Conservation (phyloP, 805 yeast genomes). For the Metahyphopichia silvanorum region DNA sequence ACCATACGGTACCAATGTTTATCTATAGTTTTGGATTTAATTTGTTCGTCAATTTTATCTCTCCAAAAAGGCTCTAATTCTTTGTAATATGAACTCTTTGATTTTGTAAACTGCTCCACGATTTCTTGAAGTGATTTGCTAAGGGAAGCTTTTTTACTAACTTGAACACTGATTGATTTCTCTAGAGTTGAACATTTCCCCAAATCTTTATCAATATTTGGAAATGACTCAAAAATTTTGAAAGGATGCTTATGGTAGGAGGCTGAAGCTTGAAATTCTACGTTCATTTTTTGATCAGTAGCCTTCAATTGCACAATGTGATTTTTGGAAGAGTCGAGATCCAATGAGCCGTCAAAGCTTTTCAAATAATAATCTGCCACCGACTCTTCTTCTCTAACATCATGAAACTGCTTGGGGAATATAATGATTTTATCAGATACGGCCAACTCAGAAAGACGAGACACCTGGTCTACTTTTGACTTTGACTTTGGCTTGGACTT, state of each 20-base stretch:
- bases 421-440: slow-evolving; percentile 1
- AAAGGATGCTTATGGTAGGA: not conserved
- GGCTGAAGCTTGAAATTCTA: not conserved
- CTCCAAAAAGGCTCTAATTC: slow-evolving; percentile 4
- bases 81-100: slow-evolving; percentile 3
- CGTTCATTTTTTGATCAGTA: not conserved
- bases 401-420: slow-evolving; percentile 4
- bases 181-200: not conserved
- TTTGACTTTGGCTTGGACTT: not conserved
- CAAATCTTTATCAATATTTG: not conserved
- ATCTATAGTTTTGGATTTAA: slow-evolving; percentile 5
- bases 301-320: not conserved
- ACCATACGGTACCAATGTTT: slow-evolving; percentile 10
- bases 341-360: not conserved
- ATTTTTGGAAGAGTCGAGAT: not conserved
- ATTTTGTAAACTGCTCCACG: slow-evolving; percentile 1
- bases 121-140: not conserved
- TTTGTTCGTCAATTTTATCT: slow-evolving; percentile 4
- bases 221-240: slow-evolving; percentile 1
- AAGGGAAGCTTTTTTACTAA: not conserved
- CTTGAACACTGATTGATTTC: not conserved
- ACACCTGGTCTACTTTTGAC: not conserved
- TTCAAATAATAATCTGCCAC: not conserved
- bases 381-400: not conserved
- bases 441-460: slow-evolving; percentile 1